Base-by-base conservation (phyloP, 305 asterid species). In the Nicotiana rustica region DNA sequence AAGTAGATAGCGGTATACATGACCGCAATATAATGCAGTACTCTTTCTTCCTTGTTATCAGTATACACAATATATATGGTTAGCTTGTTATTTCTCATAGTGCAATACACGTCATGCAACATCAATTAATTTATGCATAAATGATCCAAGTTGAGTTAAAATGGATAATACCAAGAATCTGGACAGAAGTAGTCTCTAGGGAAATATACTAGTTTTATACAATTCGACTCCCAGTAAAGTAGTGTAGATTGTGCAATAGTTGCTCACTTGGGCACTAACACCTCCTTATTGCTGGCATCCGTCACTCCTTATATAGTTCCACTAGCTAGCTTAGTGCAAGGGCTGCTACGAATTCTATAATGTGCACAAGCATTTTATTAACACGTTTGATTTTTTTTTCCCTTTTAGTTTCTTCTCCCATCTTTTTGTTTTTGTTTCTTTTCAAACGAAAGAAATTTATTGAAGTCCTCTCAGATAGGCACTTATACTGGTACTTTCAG, bases 291-390 rank as follows among this genome's bases (percentile, higher is more conserved):
- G 79, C 15, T 73, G 44, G 41, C 41, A 47, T 1, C 8, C 64
- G 79, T 73, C 79, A 73, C 2, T 73, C 62, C 79, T 73, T 62
- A 73, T 62, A 73, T 47, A 47, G 78, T 21, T 21, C 59, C 79
- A 71, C 79, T 71, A 56, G 21, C 21, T 59, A 49, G 41, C 25
- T n/a, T 73, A 73, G 62, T 73, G 64, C 64, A 73, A 2, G 64
- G 4, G 4, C 79, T 73, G 79, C 79, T 13, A 69, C 5, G 8
- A 36, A 13, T 73, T 49, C 8, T 33, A 21, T 44, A 25, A 14
- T 21, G 21, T 49, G 64, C 38, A 14, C 62, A 25, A 4, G 41
- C 25, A 59, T 49, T 49, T 41, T 70, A 19, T 70, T 19, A 18
- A 29, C 36, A 44, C 78, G 33, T 65, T 70, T 12, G 10, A 2